These are phyloP conservation scores for Aspergillus quadrilineatus DNA, from an alignment of 2,329 filamentous ascomycete species.

Conservation along the genomic window DNA sequence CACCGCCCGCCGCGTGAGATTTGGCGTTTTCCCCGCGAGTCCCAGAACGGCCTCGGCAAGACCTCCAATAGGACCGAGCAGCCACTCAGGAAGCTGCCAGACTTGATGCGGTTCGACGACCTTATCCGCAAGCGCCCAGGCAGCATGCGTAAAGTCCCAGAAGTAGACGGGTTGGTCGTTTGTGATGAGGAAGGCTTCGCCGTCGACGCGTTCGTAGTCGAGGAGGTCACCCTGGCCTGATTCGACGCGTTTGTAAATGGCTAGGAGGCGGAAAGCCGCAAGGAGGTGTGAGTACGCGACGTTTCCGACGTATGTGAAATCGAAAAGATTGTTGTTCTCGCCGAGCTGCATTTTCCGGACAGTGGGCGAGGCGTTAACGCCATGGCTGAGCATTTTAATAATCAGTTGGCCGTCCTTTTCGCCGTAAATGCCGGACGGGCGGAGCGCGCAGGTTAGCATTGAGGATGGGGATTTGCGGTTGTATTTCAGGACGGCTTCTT, in stretches of 20 bases:
- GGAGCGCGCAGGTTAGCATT: constrained; percentile 76
- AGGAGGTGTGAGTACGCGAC: constrained; percentile 79
- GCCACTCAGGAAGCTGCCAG: constrained; percentile 41
- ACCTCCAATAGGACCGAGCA: constrained; percentile 42
- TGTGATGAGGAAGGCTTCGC: constrained; percentile 85
- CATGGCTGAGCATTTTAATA: constrained; percentile 70
- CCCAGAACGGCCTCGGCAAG: constrained; percentile 44
- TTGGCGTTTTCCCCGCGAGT: constrained; percentile 47
- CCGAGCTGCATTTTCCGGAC: constrained; percentile 80
- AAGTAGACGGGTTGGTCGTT: constrained; percentile 88
- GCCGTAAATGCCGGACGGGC: constrained; percentile 86
- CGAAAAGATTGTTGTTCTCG: constrained; percentile 66
- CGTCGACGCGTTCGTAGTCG: constrained; percentile 72
- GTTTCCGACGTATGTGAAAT: constrained; percentile 69
- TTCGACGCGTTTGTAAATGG: constrained; percentile 50
- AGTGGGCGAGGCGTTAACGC: constrained; percentile 54
- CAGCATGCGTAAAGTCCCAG: constrained; percentile 78
- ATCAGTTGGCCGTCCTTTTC: constrained; percentile 80
- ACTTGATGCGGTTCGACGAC: constrained; percentile 45
- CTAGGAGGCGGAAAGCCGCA: constrained; percentile 70
- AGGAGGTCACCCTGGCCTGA: constrained; percentile 58
- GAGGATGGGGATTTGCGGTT: constrained; percentile 60
- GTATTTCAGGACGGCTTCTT: constrained; percentile 74
- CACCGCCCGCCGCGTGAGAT: constrained; percentile 45
- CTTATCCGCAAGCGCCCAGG: constrained; percentile 62